Evolutionary conservation across 768 basidiomycete species (phyloP).

Genomic region (Pleurotus ostreatus): DNA sequence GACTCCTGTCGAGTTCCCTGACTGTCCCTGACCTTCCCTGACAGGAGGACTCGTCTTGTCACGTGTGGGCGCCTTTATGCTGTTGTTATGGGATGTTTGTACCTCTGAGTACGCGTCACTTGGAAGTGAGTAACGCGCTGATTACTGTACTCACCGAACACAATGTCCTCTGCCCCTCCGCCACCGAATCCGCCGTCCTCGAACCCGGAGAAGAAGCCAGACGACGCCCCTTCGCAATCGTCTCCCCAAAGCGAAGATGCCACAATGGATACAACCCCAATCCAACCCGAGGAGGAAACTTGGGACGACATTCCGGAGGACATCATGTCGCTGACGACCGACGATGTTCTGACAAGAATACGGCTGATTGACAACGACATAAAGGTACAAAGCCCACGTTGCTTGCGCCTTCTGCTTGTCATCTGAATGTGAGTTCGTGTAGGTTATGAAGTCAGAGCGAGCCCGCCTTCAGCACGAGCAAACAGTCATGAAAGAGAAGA

Average conservation of each 20-base stretch:
- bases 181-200: conserved; percentile 45
- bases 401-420: too few species aligned
- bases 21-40: too few species aligned
- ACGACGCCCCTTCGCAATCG: conserved; percentile 30
- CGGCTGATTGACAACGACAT: conserved; percentile 96
- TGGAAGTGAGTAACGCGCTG: not conserved
- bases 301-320: conserved; percentile 93
- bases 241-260: conserved; percentile 26
- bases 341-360: conserved; percentile 86
- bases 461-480: conserved; percentile 91
- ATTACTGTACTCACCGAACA: conserved; percentile 12
- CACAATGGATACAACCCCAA: conserved; percentile 74
- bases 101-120: not conserved
- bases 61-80: too few species aligned
- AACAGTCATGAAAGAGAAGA: conserved; percentile 96
- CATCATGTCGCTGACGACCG: conserved; percentile 69
- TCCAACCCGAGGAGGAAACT: conserved; percentile 67
- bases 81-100: not conserved
- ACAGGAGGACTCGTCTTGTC: too few species aligned
- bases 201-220: conserved; percentile 52
- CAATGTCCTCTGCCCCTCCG: conserved; percentile 59
- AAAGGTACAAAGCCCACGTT: conserved; percentile 51
- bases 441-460: conserved; percentile 98
- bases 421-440: not conserved
- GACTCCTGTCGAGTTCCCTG: too few species aligned